phyloP scores from a whole-genome alignment of 345 rosid species.

The Salix arbutifolia region DNA sequence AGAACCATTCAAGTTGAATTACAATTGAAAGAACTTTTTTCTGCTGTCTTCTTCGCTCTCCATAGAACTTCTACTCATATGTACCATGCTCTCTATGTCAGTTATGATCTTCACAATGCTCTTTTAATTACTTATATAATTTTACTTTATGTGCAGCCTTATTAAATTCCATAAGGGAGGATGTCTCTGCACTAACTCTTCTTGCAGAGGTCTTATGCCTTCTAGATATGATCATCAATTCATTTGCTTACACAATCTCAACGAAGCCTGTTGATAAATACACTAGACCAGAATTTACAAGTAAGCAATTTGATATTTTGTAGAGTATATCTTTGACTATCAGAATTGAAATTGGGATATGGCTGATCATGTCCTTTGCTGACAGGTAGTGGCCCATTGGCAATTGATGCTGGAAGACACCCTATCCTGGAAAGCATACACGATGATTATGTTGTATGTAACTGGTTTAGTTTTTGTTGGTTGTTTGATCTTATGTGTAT shows the following conservation, averaged over 20 bases:
- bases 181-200: slow-evolving; percentile 67
- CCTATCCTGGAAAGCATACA: slow-evolving; percentile 90
- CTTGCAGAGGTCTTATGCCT: slow-evolving; percentile 94
- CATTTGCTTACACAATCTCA: slow-evolving; percentile 85
- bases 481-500: slow-evolving; percentile 2
- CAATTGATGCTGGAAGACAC: slow-evolving; percentile 94
- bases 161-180: slow-evolving; percentile 73
- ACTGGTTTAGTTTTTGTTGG: slow-evolving; percentile 1
- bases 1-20: background rate
- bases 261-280: slow-evolving; percentile 81
- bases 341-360: slow-evolving; percentile 3
- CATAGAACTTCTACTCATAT: background rate
- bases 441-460: slow-evolving; percentile 67
- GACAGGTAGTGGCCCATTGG: slow-evolving; percentile 84
- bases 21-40: background rate
- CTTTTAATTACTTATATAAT: slow-evolving; percentile 8
- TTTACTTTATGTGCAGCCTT: slow-evolving; percentile 51
- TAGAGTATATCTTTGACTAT: background rate
- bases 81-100: background rate
- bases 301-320: slow-evolving; percentile 33
- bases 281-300: slow-evolving; percentile 77
- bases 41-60: background rate
- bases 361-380: slow-evolving; percentile 16
- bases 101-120: background rate
- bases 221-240: slow-evolving; percentile 90